A percentile compares a stretch with the other conserved stretches of the same genome.
Evolutionary conservation across 495 filamentous ascomycete species (phyloP).

Genomic region (Poronia punctata): DNA sequence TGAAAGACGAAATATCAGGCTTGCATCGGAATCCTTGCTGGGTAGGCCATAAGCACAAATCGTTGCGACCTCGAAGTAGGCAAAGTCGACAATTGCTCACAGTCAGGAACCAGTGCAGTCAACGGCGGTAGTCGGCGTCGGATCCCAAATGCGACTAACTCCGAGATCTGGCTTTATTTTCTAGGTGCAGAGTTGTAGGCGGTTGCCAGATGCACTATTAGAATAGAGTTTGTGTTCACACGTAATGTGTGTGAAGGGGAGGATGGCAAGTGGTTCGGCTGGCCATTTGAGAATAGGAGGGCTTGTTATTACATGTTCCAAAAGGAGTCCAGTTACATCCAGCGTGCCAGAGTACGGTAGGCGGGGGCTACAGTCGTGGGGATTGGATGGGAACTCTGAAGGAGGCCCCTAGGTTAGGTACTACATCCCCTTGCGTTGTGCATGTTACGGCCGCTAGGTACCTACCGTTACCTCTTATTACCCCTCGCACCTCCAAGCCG

Average conservation of each 20-base stretch:
- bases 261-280: conserved; percentile 4
- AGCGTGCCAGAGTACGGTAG: too few relatives aligned
- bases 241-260: background rate
- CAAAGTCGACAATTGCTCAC: conserved; percentile 1
- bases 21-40: conserved; percentile 1
- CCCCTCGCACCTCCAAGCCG: too few relatives aligned
- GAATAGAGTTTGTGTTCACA: conserved; percentile 1
- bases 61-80: conserved; percentile 1
- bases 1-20: conserved; percentile 5
- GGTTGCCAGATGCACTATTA: conserved; percentile 5
- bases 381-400: conserved; percentile 7
- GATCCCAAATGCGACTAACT: conserved; percentile 5
- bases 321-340: too few relatives aligned
- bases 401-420: too few relatives aligned
- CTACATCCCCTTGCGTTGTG: too few relatives aligned
- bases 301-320: conserved; percentile 12
- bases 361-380: conserved; percentile 8
- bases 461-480: too few relatives aligned
- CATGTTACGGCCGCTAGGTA: too few relatives aligned
- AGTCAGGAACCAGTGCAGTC: background rate
- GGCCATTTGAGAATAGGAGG: conserved; percentile 10
- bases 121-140: background rate
- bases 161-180: conserved; percentile 1
- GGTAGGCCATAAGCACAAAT: background rate
- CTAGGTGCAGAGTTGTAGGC: conserved; percentile 3